Evolutionary conservation across 2,329 filamentous ascomycete species (phyloP), one percentile per base, ranked within the genome.

Genomic region (Fonsecaea erecta): DNA sequence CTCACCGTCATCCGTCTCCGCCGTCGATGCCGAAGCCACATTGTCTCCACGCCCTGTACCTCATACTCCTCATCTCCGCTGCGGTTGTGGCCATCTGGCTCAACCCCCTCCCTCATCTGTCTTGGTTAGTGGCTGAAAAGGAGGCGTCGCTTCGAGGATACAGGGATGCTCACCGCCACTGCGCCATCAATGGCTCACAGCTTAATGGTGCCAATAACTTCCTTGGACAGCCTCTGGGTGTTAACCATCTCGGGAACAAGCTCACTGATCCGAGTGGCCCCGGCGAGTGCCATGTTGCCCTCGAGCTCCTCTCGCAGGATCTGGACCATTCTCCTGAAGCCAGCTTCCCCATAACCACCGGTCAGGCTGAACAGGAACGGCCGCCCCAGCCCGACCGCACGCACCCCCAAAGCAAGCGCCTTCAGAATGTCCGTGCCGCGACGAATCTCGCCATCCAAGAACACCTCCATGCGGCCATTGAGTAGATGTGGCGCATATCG

Each of bases 391-490:
- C 83, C 82, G 3, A 85, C 83, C 7, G 83, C 83, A 0, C 80
- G 84, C 2, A 82, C 83, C 0, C 83, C 84, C 0, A 86, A 74
- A 14, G 80, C 81, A 7, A 85, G 72, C 1, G 83, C 83, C 67
- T 85, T 86, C 24, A 86, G 77, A 2, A 86, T 80, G 66, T 86
- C 84, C 0, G 82, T 82, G 0, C 84, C 84, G 1, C 84, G 79
- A 34, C 81, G 78, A 59, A 86, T 81, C 0, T 83, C 84, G 28
- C 84, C 82, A 60, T 86, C 84, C 21, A 86, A 77, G 53, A 82
- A 83, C 1, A 85, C 75, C 64, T 85, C 81, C 68, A 85, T 77
- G 53, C 37, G 48, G 43, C 76, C 74, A n/a, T 80, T 76, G 60
- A 85, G 82, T 0, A 84, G 77, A 63, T 83, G 79, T 0, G 83